Evolutionary conservation across 1,284 basidiomycete species (phyloP), one percentile per base, ranked within the genome.

Genomic region (Trametes versicolor): DNA sequence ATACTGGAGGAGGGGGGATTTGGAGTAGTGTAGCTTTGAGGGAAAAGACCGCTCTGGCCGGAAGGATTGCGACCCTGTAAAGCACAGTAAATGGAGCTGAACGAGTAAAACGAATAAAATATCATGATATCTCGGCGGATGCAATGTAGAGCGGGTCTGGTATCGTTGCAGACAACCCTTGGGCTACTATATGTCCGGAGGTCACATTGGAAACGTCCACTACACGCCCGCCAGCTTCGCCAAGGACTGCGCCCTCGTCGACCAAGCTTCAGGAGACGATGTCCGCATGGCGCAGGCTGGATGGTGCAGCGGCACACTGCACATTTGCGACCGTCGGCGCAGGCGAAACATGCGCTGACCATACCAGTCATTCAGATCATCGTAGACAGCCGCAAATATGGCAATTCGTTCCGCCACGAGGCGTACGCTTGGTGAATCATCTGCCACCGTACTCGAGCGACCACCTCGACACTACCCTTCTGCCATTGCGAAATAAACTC

Each of bases 41-140:
- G 98, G 75, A 99, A 99, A 10, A 99, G 83, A 10, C 97, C 97
- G 32, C 87, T 81, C 75, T 92, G 91, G 6, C 96, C 97, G 32
- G 86, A 82, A 17, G 87, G 77, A 77, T 97, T 98, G 48, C 91
- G 91, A 45, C 97, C 97, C 93, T 97, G 78, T 41, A 72, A 60
- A 57, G 55, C n/a, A 32, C 63, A 60, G 66, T 57, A 64, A 63
- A 65, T 58, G 70, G 70, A 70, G 64, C 56, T 66, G 52, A 65
- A 43, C 45, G 57, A 62, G 60, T 50, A 67, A 36, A 62, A 62
- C 7, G 52, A 64, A 53, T 53, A 64, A 56, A 61, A 70, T 62
- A 53, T 21, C 51, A 50, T 43, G 53, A 49, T 45, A 49, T 27
- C 57, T 23, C 55, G 54, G 34, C 8, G 9, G 32, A 8, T 39